Evolutionary conservation across 2,329 filamentous ascomycete genomes (phyloP).

Genomic region (Coniochaeta hoffmannii): DNA sequence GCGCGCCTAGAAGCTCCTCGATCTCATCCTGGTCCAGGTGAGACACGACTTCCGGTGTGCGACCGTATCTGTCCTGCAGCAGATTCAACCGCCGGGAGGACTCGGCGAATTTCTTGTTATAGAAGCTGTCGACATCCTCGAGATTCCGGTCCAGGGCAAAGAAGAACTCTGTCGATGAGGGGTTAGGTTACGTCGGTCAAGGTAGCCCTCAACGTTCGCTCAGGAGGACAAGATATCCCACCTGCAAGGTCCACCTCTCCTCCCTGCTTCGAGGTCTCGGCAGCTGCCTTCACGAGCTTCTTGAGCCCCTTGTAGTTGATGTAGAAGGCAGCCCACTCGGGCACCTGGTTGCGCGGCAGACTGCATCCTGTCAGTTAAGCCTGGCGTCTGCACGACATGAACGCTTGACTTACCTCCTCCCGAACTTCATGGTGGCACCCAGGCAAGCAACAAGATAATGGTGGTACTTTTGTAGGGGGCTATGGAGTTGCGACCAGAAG

Average conservation of each 20-base stretch:
- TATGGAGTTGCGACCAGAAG: background rate
- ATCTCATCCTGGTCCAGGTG: slow-evolving; percentile 81
- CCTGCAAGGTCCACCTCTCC: slow-evolving; percentile 83
- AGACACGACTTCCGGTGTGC: slow-evolving; percentile 54
- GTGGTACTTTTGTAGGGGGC: background rate
- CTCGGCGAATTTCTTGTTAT: slow-evolving; percentile 91
- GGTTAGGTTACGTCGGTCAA: slow-evolving; percentile 18
- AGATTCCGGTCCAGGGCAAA: slow-evolving; percentile 94
- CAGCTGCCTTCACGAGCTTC: slow-evolving; percentile 83
- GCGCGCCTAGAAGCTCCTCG: slow-evolving; percentile 82
- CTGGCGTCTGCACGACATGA: background rate
- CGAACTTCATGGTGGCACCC: slow-evolving; percentile 25
- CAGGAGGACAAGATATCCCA: slow-evolving; percentile 39
- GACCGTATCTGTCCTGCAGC: slow-evolving; percentile 80
- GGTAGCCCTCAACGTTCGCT: background rate
- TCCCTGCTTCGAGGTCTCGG: slow-evolving; percentile 57
- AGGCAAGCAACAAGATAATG: background rate
- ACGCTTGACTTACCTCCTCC: slow-evolving; percentile 21
- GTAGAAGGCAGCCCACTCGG: slow-evolving; percentile 77
- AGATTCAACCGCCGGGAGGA: slow-evolving; percentile 77
- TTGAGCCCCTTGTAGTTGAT: slow-evolving; percentile 91
- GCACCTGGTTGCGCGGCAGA: slow-evolving; percentile 75
- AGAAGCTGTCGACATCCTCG: slow-evolving; percentile 93
- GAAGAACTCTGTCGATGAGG: slow-evolving; percentile 70
- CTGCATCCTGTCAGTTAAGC: slow-evolving; percentile 25